Evolutionary conservation across 129 eudicot species (phyloP).

Genomic region (Smallanthus sonchifolius): DNA sequence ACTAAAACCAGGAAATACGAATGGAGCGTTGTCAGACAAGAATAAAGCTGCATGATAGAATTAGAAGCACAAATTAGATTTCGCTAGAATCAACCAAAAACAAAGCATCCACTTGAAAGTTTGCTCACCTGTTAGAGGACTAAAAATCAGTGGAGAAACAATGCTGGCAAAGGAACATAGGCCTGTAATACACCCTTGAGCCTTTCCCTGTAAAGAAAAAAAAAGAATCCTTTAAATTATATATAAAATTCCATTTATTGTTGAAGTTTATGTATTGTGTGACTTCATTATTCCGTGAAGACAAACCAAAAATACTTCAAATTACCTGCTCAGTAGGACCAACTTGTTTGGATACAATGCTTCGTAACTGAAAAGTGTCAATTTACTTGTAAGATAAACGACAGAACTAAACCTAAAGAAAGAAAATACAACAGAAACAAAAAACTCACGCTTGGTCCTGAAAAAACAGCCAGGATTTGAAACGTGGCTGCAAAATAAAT

Average conservation of each 20-base stretch:
- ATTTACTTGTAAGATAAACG: not conserved
- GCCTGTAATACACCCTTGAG: constrained; percentile 87
- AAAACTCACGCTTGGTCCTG: constrained; percentile 70
- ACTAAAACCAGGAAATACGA: constrained; percentile 87
- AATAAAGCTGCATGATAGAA: constrained; percentile 54
- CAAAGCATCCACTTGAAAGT: not conserved
- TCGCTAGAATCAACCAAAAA: not conserved
- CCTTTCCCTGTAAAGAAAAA: constrained; percentile 51
- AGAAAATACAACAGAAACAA: not conserved
- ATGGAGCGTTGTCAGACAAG: constrained; percentile 76
- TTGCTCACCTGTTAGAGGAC: constrained; percentile 42
- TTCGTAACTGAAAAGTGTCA: constrained; percentile 50
- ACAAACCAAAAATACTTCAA: not conserved
- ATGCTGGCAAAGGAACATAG: constrained; percentile 66
- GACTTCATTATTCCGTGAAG: not conserved
- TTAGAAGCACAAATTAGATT: not conserved
- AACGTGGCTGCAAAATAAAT: constrained; percentile 70
- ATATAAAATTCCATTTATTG: not conserved
- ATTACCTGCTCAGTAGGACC: constrained; percentile 85
- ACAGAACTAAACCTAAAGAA: not conserved
- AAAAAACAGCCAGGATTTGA: constrained; percentile 53
- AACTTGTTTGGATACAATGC: constrained; percentile 88
- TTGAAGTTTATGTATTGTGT: not conserved
- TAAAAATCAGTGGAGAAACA: constrained; percentile 67
- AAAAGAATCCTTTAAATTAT: not conserved